A percentile compares a stretch with the other conserved stretches of the same genome.
Conservation (phyloP, 139 green algal species). For the Tetradesmus obliquus region DNA sequence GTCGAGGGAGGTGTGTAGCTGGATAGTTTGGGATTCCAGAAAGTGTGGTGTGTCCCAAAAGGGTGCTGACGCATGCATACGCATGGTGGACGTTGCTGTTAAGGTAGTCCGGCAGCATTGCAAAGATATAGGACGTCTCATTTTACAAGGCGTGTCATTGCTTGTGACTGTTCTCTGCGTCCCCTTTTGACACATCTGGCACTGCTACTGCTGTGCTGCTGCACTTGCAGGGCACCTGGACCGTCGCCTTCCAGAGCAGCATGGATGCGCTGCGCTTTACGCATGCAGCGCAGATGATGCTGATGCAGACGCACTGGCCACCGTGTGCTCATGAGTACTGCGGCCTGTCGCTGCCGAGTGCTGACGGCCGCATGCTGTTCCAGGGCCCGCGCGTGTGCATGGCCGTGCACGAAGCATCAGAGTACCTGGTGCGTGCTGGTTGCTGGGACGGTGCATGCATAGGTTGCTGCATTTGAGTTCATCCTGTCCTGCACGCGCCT, state of each 20-base stretch:
- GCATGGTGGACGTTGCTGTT: not conserved
- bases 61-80: not conserved
- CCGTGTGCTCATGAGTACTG: slow-evolving; percentile 57
- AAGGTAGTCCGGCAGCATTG: too few relatives aligned
- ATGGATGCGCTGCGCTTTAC: slow-evolving; percentile 82
- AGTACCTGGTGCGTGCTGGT: slow-evolving; percentile 46
- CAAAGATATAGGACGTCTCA: too few relatives aligned
- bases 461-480: not conserved
- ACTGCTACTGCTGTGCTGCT: not conserved
- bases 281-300: slow-evolving; percentile 70
- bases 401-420: slow-evolving; percentile 70
- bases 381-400: slow-evolving; percentile 78
- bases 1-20: not conserved
- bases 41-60: too few relatives aligned
- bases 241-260: slow-evolving; percentile 63
- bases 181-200: not conserved
- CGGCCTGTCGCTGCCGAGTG: slow-evolving; percentile 56
- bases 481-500: not conserved
- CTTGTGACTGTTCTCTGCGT: not conserved
- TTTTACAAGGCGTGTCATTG: not conserved
- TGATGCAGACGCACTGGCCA: slow-evolving; percentile 70
- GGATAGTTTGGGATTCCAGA: not conserved
- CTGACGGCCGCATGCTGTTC: slow-evolving; percentile 78
- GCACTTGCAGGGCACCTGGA: slow-evolving; percentile 37
- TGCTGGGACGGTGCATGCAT: not conserved